phyloP scores from a whole-genome alignment of 345 rosid genomes.

The Melaleuca quinquenervia region DNA sequence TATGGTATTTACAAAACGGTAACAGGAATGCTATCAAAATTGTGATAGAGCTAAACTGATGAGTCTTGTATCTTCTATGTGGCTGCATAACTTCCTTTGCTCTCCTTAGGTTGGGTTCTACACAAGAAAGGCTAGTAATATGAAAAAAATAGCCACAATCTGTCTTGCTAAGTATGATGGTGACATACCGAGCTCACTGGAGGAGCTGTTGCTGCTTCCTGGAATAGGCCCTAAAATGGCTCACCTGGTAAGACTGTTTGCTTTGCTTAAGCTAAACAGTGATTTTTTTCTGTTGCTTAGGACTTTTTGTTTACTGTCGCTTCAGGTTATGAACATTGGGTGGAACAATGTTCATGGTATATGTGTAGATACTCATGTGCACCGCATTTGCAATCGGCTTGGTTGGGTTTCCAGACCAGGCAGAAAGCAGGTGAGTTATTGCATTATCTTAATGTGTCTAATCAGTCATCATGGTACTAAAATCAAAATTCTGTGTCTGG shows the following conservation, averaged over 20 bases:
- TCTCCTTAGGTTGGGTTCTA: constrained; percentile 76
- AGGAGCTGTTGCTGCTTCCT: constrained; percentile 78
- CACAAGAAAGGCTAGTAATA: constrained; percentile 71
- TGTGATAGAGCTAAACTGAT: neutral
- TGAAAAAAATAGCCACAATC: constrained; percentile 87
- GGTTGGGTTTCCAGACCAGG: constrained; percentile 81
- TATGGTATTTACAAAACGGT: neutral
- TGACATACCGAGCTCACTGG: constrained; percentile 82
- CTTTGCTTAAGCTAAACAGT: neutral
- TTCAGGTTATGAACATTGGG: constrained; percentile 79
- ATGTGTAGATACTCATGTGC: constrained; percentile 94
- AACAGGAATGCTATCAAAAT: neutral
- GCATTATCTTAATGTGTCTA: neutral
- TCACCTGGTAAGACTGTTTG: constrained; percentile 22
- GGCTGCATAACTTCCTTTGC: neutral
- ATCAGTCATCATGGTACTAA: neutral
- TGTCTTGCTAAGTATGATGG: constrained; percentile 69
- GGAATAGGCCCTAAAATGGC: constrained; percentile 95
- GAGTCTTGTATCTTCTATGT: neutral
- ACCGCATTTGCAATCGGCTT: constrained; percentile 86
- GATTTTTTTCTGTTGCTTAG: neutral
- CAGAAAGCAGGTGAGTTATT: constrained; percentile 10
- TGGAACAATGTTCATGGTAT: constrained; percentile 92
- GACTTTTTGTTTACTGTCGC: constrained; percentile 2
- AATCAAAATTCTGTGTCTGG: neutral